Base-by-base conservation (phyloP, 139 green algal species). In the Pseudopediastrum boryanum region DNA sequence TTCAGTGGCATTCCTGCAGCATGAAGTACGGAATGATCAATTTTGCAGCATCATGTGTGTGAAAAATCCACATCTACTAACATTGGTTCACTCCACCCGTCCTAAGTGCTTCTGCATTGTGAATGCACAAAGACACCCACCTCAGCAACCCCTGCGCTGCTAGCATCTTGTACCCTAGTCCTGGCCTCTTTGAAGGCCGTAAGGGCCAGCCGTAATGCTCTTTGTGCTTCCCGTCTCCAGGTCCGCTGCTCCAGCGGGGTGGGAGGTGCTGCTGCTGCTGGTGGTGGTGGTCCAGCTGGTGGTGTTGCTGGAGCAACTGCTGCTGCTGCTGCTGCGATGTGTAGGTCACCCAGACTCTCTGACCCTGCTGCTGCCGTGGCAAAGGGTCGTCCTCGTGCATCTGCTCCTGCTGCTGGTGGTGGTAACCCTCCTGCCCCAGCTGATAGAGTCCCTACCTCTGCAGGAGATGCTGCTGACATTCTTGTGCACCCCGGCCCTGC, bases 241-340 rank as follows among this genome's bases (percentile, higher is more conserved):
- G 75, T 62, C 3, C 74, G 74, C 62, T 74, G 74, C 62, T 81
- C 46, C 23, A 74, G 62, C 0, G 74, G 74, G 19, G 74, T 74
- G 3, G 35, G 70, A 23, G 52, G 46, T 25, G 36, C 51, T 5
- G 70, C n/a, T 33, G 35, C 29, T 4, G 46, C 35, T 72, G 61
- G 23, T 39, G 35, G 3, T 64, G 48, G 46, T 48, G 59, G 21
- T 41, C 31, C 4, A 41, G 41, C 23, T 9, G 41, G n/a, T 44
- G 68, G 9, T 41, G 46, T 12, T 16, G 16, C 46, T 12, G 13
- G 12, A 16, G 13, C 16, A 16, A 12, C 16, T 56, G 46, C 13
- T 16, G 46, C 46, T 16, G 33, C 36, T 72, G 64, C 27, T 72
- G 36, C 23, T 36, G 64, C 8, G 5, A 25, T 41, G n/a, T n/a